Percentiles rank a stretch among this genome's conserved stretches.
phyloP scores from a whole-genome alignment of 495 filamentous ascomycete species.

The Pseudomonodictys pantanalensis region DNA sequence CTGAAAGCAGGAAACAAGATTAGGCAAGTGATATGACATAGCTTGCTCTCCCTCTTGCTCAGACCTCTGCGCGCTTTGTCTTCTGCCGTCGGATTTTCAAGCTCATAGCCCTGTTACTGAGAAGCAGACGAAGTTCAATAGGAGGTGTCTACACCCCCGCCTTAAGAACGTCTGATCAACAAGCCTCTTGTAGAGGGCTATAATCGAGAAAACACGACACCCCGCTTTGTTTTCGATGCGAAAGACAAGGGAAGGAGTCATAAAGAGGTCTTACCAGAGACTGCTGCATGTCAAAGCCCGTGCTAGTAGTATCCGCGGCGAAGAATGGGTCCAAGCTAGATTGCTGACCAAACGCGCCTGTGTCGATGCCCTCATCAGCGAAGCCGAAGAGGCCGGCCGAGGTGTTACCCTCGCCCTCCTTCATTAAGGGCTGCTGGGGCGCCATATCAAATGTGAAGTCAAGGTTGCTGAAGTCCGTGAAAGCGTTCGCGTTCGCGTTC shows the following conservation, averaged over 20 bases:
- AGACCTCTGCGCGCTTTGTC: no score
- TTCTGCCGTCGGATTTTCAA: no score
- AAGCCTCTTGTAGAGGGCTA: no score
- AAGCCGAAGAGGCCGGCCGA: slow-evolving; percentile 10
- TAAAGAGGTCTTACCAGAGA: slow-evolving; percentile 29
- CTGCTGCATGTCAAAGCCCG: slow-evolving; percentile 14
- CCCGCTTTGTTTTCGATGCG: no score
- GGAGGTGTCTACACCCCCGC: no score
- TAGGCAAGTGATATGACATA: no score
- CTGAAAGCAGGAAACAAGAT: no score
- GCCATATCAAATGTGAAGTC: background rate
- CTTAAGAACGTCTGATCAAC: background rate
- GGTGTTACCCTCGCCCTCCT: slow-evolving; percentile 24
- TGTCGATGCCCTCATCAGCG: slow-evolving; percentile 27
- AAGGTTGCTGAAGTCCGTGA: background rate
- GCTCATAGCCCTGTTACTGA: no score
- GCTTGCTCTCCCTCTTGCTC: no score
- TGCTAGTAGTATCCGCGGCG: slow-evolving; percentile 3
- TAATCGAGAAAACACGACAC: no score
- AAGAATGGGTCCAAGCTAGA: slow-evolving; percentile 16
- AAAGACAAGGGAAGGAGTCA: no score
- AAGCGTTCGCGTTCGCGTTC: background rate
- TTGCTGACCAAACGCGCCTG: slow-evolving; percentile 9
- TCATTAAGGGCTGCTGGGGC: slow-evolving; percentile 9
- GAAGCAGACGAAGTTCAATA: no score